Conservation (phyloP, 139 green algal species). For the Chlamydomonas incerta region DNA sequence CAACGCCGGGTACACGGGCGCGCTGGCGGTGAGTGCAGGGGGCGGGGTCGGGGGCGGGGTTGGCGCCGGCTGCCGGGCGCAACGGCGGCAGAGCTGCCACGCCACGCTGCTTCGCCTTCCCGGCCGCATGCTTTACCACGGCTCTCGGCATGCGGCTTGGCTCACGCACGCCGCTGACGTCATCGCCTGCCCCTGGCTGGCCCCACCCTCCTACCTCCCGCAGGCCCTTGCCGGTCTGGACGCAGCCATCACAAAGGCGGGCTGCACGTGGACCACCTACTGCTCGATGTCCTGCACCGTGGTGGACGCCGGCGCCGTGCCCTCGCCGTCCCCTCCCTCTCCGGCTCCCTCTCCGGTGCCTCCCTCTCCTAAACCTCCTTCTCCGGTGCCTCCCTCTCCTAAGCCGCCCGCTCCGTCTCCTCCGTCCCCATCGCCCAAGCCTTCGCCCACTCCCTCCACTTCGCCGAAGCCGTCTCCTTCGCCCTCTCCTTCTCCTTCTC, state of each 20-base stretch:
- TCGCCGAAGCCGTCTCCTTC: not conserved
- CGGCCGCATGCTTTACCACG: no score
- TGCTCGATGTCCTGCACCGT: not conserved
- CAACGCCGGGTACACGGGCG: conserved; percentile 57
- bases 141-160: no score
- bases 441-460: not conserved
- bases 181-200: no score
- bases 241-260: not conserved
- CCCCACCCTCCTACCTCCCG: not conserved
- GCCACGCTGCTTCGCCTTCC: not conserved
- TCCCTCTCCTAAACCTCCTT: not conserved
- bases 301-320: no score
- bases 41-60: no score
- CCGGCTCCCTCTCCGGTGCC: not conserved
- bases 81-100: not conserved
- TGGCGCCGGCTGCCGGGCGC: no score
- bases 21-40: conserved; percentile 15
- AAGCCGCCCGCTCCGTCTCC: not conserved
- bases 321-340: not conserved
- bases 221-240: conserved; percentile 1
- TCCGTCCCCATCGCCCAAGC: not conserved
- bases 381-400: not conserved
- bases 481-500: not conserved
- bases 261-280: conserved; percentile 4
- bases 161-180: no score